Percentiles rank a stretch among this genome's conserved stretches.
Evolutionary conservation across 1,284 basidiomycete genomes (phyloP).

Genomic region (Bondarzewia mesenterica): DNA sequence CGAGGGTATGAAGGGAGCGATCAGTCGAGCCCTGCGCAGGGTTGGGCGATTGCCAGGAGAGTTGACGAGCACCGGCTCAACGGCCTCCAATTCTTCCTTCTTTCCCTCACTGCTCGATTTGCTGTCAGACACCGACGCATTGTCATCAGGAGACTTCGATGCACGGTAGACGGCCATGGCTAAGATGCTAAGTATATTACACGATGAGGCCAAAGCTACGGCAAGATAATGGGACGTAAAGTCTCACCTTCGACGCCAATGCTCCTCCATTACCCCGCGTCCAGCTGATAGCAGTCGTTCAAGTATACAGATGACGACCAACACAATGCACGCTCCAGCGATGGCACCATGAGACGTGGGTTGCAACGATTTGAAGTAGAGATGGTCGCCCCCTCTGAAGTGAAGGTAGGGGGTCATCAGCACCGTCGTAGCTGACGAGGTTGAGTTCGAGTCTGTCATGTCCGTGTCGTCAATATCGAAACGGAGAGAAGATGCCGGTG

Average conservation of each 20-base stretch:
- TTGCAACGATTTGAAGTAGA: conserved; percentile 63
- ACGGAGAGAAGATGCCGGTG: too few species aligned
- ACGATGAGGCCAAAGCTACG: conserved; percentile 2
- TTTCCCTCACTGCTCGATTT: conserved; percentile 2
- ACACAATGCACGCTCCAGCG: conserved; percentile 64
- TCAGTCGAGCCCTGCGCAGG: conserved; percentile 19
- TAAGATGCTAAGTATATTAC: background rate
- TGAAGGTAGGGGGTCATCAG: conserved; percentile 62
- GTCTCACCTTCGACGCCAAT: conserved; percentile 62
- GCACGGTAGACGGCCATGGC: background rate
- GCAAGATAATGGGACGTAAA: background rate
- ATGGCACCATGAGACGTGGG: conserved; percentile 62
- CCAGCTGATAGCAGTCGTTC: conserved; percentile 60
- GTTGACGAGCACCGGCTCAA: conserved; percentile 10
- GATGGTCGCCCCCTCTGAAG: conserved; percentile 49
- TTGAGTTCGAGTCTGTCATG: conserved; percentile 7
- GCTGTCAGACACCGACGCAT: background rate
- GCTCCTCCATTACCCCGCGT: conserved; percentile 39
- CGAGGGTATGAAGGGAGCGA: conserved; percentile 49
- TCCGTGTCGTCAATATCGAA: conserved; percentile 1
- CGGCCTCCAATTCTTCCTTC: conserved; percentile 7
- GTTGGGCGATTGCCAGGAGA: conserved; percentile 4
- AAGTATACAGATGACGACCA: conserved; percentile 57
- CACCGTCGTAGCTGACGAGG: conserved; percentile 18
- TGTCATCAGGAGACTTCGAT: background rate